Percentiles rank a stretch among this genome's conserved stretches.
Evolutionary conservation across 2,329 filamentous ascomycete species (phyloP).

Genomic region (Botrytis fabae): DNA sequence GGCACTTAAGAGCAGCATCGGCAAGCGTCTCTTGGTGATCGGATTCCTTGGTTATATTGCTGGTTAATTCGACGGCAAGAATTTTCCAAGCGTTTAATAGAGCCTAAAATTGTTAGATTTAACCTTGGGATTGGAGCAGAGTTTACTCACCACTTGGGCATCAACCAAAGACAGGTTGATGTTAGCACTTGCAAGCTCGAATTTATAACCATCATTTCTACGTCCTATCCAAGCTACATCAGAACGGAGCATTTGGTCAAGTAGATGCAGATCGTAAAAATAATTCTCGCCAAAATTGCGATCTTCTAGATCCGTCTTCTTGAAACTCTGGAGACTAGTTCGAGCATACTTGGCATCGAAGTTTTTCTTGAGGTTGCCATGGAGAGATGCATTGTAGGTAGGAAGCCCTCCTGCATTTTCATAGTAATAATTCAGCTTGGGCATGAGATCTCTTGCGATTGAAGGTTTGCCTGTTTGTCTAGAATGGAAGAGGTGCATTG

Average conservation of each 20-base stretch:
- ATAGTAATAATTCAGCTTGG: conserved; percentile 76
- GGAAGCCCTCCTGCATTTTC: conserved; percentile 76
- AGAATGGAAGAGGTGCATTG: conserved; percentile 85
- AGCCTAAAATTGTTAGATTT: conserved; percentile 51
- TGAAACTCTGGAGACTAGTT: conserved; percentile 75
- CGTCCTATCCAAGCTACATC: conserved; percentile 76
- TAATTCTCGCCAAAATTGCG: conserved; percentile 72
- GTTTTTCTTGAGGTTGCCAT: conserved; percentile 82
- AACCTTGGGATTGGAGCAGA: not conserved
- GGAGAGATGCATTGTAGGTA: conserved; percentile 83
- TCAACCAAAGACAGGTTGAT: conserved; percentile 89
- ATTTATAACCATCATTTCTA: conserved; percentile 70
- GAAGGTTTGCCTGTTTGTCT: conserved; percentile 70
- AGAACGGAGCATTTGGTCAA: conserved; percentile 72
- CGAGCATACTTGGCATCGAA: conserved; percentile 75
- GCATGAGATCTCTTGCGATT: conserved; percentile 70
- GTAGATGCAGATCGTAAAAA: conserved; percentile 80
- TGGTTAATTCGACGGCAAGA: conserved; percentile 79
- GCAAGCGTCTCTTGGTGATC: conserved; percentile 44
- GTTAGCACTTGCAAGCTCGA: conserved; percentile 85
- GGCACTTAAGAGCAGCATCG: conserved; percentile 72
- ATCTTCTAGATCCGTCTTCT: conserved; percentile 67
- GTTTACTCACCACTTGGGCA: conserved; percentile 72
- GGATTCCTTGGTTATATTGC: conserved; percentile 42
- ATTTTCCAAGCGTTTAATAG: conserved; percentile 90